phyloP scores from a whole-genome alignment of 768 basidiomycete species.

The Porpolomopsis calyptriformis region DNA sequence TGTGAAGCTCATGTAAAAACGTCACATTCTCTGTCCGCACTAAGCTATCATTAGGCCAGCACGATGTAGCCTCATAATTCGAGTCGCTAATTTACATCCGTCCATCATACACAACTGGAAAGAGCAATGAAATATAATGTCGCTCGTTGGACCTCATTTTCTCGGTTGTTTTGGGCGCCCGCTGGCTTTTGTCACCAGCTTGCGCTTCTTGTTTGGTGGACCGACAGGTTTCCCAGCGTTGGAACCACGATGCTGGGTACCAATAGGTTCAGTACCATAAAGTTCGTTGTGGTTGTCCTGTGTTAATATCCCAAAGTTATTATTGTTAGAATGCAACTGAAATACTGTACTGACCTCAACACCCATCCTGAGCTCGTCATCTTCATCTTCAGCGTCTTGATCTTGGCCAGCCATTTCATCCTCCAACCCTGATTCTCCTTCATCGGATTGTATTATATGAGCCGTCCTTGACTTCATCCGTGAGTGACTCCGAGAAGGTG shows the following conservation, averaged over 20 bases:
- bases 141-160: neutral
- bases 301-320: neutral
- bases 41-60: neutral
- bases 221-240: constrained; percentile 5
- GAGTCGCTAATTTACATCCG: neutral
- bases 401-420: constrained; percentile 15
- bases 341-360: constrained; percentile 33
- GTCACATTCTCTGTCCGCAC: neutral
- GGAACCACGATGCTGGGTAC: neutral
- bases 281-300: constrained; percentile 34
- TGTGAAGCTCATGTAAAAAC: constrained; percentile 38
- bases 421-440: constrained; percentile 6
- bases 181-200: constrained; percentile 10
- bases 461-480: neutral
- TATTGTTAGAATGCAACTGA: neutral
- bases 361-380: constrained; percentile 54
- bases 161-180: neutral
- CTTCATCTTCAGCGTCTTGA: constrained; percentile 32
- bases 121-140: no score
- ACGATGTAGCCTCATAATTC: neutral
- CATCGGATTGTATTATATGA: constrained; percentile 2
- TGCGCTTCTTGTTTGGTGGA: constrained; percentile 29
- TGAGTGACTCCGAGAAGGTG: constrained; percentile 3
- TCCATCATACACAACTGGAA: neutral
- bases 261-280: constrained; percentile 14